Percentiles rank a stretch among this genome's conserved stretches.
Conservation (phyloP, 257 asterid genomes). For the Przewalskia tangutica region DNA sequence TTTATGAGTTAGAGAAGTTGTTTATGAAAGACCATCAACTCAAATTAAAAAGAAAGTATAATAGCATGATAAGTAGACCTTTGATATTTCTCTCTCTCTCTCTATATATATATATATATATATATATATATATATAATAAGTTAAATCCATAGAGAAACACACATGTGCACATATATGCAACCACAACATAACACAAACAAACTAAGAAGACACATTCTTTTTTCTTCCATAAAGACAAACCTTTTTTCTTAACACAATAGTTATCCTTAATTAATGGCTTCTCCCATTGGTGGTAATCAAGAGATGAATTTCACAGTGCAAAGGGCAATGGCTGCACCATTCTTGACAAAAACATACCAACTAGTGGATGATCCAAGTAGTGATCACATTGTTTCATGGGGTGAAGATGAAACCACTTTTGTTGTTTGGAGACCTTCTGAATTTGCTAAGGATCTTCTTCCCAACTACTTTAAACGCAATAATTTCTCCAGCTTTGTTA, state of each 20-base stretch:
- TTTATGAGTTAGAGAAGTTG: no score
- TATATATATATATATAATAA: no score
- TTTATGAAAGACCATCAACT: no score
- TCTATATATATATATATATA: no score
- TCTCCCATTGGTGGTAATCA: background rate
- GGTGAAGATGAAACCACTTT: conserved; percentile 9
- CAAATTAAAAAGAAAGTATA: no score
- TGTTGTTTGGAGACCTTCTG: conserved; percentile 10
- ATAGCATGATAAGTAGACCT: no score
- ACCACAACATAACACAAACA: background rate
- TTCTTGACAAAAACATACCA: conserved; percentile 12
- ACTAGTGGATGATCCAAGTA: conserved; percentile 11
- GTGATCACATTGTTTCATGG: conserved; percentile 14
- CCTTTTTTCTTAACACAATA: background rate
- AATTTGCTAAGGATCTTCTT: conserved; percentile 10
- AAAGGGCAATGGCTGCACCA: conserved; percentile 3
- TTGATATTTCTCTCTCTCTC: no score
- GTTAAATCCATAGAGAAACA: background rate
- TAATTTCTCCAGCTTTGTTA: conserved; percentile 8
- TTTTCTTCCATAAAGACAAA: background rate
- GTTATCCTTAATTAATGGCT: background rate
- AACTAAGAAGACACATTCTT: background rate
- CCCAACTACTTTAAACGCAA: conserved; percentile 15
- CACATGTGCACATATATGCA: background rate
- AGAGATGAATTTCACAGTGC: background rate